These are phyloP conservation scores for Malbranchea cinnamomea DNA, from an alignment of 2,329 filamentous ascomycete species.

Conservation along the genomic window DNA sequence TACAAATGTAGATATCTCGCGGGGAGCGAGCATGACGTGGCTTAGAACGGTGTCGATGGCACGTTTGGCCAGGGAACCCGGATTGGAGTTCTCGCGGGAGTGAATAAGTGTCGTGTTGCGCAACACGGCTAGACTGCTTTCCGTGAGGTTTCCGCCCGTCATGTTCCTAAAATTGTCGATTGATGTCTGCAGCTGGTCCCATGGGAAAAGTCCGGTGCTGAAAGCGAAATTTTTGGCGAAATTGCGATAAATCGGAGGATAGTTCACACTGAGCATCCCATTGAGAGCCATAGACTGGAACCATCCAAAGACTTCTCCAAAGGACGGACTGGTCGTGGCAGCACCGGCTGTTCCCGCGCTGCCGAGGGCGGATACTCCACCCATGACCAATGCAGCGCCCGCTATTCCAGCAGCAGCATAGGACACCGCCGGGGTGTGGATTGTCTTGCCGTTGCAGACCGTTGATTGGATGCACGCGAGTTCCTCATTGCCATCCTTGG, in stretches of 20 bases:
- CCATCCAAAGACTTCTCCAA: constrained; percentile 71
- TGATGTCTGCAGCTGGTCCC: constrained; percentile 59
- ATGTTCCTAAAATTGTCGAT: constrained; percentile 70
- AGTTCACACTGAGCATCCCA: constrained; percentile 85
- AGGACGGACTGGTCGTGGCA: constrained; percentile 62
- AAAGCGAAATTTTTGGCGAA: constrained; percentile 92
- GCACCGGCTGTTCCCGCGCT: constrained; percentile 45
- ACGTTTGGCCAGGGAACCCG: constrained; percentile 43
- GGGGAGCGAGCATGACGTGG: constrained; percentile 34
- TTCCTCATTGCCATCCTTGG: constrained; percentile 42
- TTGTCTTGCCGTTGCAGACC: constrained; percentile 77
- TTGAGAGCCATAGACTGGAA: constrained; percentile 92
- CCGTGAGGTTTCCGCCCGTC: constrained; percentile 77
- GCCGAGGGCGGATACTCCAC: constrained; percentile 54
- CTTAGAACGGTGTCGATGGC: constrained; percentile 31
- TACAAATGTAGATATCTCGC: constrained; percentile 32
- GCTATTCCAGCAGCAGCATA: constrained; percentile 76
- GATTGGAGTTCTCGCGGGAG: constrained; percentile 40
- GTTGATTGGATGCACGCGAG: constrained; percentile 72
- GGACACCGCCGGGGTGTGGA: constrained; percentile 57
- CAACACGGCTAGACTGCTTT: constrained; percentile 61
- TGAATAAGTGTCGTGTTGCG: constrained; percentile 63
- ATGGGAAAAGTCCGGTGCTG: constrained; percentile 70
- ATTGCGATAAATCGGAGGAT: constrained; percentile 74
- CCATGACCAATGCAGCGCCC: constrained; percentile 63